Evolutionary conservation across 495 filamentous ascomycete genomes (phyloP), one percentile per base, ranked within the genome.

Genomic region (Cenococcum geophilum): DNA sequence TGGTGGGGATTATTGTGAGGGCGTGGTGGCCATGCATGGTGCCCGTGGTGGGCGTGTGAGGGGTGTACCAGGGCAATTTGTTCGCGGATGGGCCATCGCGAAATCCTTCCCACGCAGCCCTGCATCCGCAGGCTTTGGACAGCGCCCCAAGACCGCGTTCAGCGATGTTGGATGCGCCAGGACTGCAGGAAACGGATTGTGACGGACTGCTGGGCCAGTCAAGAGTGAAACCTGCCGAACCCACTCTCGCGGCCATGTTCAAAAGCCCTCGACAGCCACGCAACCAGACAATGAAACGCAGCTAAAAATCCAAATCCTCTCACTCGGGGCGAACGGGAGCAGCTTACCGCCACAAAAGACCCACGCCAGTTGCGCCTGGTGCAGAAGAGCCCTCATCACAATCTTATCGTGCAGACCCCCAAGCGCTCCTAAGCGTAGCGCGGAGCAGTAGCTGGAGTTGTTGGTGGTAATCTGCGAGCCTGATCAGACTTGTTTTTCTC

Each of bases 241-340:
- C 27, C 27, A 32, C 27, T 14, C 40, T 45, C 40, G 40, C 40
- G 40, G 40, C 14, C 40, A 45, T 18, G 40, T 45, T 45, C 40
- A 45, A 45, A 45, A 45, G 40, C 40, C 40, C 40, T 45, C 40
- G 40, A 45, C 40, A 16, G 40, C 40, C 40, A 45, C 40, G 40
- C 40, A 45, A 45, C 40, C 40, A 45, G 40, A 45, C 40, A 45
- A 14, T 18, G 40, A 45, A 45, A 45, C 40, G 40, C 40, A 45
- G 40, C 40, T 45, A 45, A 45, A 45, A 45, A 45, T 45, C 40
- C 40, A 45, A 45, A 45, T 45, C 40, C 40, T 45, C 18, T 45
- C 40, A 45, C 40, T 45, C 40, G 40, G 40, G 40, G 40, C 40
- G 40, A 45, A 45, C 40, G 40, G 40, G 40, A 45, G 14, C 40